A percentile compares a stretch with the other conserved stretches of the same genome.
These are phyloP conservation scores for Lipomyces starkeyi DNA, from an alignment of 805 yeast species.

Conservation along the genomic window DNA sequence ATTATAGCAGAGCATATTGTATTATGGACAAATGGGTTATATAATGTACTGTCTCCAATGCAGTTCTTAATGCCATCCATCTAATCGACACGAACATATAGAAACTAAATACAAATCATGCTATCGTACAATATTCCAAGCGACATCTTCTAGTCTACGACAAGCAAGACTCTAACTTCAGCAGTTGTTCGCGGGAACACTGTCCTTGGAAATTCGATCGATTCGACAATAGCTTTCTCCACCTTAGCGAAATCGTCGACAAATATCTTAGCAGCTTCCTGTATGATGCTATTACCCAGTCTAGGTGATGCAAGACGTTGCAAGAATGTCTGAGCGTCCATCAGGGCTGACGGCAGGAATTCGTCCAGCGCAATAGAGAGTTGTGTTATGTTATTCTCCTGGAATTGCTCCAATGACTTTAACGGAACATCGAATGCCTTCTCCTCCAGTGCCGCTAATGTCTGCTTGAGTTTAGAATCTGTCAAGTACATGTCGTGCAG, in stretches of 20 bases:
- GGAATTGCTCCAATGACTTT: constrained; percentile 15
- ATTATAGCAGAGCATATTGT: neutral
- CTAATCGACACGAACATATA: neutral
- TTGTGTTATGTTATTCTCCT: constrained; percentile 27
- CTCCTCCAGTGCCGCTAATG: constrained; percentile 17
- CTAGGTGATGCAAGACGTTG: constrained; percentile 47
- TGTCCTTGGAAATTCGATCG: constrained; percentile 35
- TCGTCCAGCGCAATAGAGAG: constrained; percentile 43
- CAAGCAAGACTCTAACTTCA: constrained; percentile 43
- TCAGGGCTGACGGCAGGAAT: constrained; percentile 47
- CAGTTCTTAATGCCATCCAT: neutral
- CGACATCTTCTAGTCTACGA: constrained; percentile 26
- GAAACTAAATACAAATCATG: neutral
- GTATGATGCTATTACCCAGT: constrained; percentile 43
- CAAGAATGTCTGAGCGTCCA: constrained; percentile 43
- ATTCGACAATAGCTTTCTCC: constrained; percentile 41
- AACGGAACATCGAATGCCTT: constrained; percentile 26
- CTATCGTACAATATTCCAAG: neutral
- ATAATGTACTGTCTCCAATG: neutral
- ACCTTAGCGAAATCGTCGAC: constrained; percentile 44
- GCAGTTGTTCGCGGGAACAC: constrained; percentile 43
- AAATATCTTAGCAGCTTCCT: constrained; percentile 44
- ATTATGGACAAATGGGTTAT: neutral
- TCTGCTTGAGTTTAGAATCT: constrained; percentile 24
- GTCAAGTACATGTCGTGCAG: constrained; percentile 26